These are phyloP conservation scores for Fistulinella staudtii DNA, from an alignment of 1,284 basidiomycete species.

Conservation along the genomic window DNA sequence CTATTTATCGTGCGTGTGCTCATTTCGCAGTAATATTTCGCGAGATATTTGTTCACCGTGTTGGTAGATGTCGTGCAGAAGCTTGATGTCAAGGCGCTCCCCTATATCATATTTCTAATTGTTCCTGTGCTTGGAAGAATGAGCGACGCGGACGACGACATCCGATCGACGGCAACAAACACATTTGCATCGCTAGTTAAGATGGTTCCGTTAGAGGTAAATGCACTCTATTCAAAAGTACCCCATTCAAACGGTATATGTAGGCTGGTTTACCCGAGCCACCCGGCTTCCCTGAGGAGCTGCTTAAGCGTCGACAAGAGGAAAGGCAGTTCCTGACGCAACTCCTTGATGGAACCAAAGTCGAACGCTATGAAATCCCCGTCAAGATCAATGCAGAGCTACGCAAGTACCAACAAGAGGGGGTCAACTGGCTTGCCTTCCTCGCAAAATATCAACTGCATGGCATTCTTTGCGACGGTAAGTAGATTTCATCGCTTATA, in stretches of 20 bases:
- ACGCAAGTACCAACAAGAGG: conserved; percentile 97
- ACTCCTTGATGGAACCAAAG: conserved; percentile 91
- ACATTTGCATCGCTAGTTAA: conserved; percentile 98
- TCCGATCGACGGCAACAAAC: conserved; percentile 90
- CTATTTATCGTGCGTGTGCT: conserved; percentile 76
- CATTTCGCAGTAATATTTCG: conserved; percentile 1
- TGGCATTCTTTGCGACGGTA: conserved; percentile 96
- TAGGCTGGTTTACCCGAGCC: conserved; percentile 95
- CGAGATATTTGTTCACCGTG: conserved; percentile 7
- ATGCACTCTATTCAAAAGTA: conserved; percentile 13
- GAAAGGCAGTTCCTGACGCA: conserved; percentile 94
- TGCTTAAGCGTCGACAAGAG: conserved; percentile 82
- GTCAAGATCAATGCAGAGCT: conserved; percentile 91
- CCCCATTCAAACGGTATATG: conserved; percentile 26
- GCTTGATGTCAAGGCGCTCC: conserved; percentile 91
- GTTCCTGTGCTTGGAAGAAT: conserved; percentile 96
- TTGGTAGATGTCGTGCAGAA: conserved; percentile 81
- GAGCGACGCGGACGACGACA: conserved; percentile 92
- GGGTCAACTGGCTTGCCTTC: conserved; percentile 99
- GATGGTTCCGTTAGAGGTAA: conserved; percentile 95
- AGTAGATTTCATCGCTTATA: conserved; percentile 23
- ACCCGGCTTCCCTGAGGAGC: conserved; percentile 84
- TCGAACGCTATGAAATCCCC: conserved; percentile 88
- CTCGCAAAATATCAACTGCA: conserved; percentile 96
- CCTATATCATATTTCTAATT: conserved; percentile 96